phyloP scores from a whole-genome alignment of 805 yeast species.

The Sugiyamaella mastotermitis region DNA sequence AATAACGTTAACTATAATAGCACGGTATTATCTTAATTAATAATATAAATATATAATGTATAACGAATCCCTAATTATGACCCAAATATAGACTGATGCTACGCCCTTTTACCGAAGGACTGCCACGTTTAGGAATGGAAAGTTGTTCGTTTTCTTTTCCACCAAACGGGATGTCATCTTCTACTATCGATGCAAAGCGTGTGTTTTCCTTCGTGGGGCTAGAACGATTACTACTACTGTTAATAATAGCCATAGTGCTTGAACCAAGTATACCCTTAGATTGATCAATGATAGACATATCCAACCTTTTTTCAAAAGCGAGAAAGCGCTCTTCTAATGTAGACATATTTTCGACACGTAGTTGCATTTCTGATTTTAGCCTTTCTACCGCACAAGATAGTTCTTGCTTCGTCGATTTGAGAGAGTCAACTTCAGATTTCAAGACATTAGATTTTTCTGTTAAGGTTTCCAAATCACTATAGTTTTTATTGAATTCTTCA shows the following conservation, averaged over 20 bases:
- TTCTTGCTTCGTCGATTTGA: neutral
- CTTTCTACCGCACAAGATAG: slow-evolving; percentile 12
- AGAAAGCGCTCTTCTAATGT: slow-evolving; percentile 24
- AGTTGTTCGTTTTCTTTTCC: slow-evolving; percentile 1
- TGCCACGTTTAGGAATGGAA: neutral
- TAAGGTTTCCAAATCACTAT: slow-evolving; percentile 1
- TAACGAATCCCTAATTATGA: too few species aligned
- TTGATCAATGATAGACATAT: slow-evolving; percentile 26
- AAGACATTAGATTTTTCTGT: slow-evolving; percentile 1
- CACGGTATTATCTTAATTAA: too few species aligned
- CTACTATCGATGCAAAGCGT: neutral
- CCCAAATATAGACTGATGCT: neutral
- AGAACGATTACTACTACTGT: neutral
- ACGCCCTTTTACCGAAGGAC: slow-evolving; percentile 1
- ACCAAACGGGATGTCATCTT: neutral
- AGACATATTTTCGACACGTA: slow-evolving; percentile 27
- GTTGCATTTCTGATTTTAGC: slow-evolving; percentile 23
- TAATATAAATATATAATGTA: too few species aligned
- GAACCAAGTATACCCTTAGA: slow-evolving; percentile 28
- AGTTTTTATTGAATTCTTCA: neutral
- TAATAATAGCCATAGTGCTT: slow-evolving; percentile 22
- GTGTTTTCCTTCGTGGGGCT: neutral
- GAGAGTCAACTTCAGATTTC: neutral
- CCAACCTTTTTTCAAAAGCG: slow-evolving; percentile 23
- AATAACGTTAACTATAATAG: too few species aligned